Conservation (phyloP, 768 basidiomycete species). For the Lentinula boryana region DNA sequence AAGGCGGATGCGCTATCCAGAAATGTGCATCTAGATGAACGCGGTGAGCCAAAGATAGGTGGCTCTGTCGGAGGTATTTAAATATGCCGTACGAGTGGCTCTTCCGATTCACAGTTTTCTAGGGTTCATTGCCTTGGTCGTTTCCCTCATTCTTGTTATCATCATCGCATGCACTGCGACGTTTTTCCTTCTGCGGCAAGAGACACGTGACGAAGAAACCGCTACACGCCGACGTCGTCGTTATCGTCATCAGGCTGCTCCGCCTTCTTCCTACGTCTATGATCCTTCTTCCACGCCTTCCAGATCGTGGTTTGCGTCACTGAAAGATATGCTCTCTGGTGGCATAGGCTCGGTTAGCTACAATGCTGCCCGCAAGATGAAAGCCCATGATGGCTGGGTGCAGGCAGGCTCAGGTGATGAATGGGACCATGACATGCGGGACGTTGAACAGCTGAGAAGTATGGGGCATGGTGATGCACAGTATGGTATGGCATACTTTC, state of each 20-base stretch:
- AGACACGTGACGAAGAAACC: slow-evolving; percentile 17
- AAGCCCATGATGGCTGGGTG: slow-evolving; percentile 39
- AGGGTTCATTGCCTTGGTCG: slow-evolving; percentile 61
- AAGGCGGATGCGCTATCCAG: neutral
- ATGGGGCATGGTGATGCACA: slow-evolving; percentile 2
- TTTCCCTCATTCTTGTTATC: slow-evolving; percentile 49
- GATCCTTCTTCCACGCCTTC: neutral
- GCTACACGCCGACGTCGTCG: slow-evolving; percentile 13
- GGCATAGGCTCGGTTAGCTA: neutral
- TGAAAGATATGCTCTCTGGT: neutral
- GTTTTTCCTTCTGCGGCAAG: slow-evolving; percentile 48
- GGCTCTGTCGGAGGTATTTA: slow-evolving; percentile 43
- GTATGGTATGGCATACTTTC: neutral
- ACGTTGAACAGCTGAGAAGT: slow-evolving; percentile 5
- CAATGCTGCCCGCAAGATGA: slow-evolving; percentile 11
- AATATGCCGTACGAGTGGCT: slow-evolving; percentile 10
- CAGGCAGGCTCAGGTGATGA: slow-evolving; percentile 43
- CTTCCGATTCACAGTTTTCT: slow-evolving; percentile 4
- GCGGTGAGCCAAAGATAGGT: slow-evolving; percentile 33
- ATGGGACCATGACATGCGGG: slow-evolving; percentile 29
- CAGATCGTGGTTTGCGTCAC: neutral
- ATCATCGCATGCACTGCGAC: slow-evolving; percentile 46
- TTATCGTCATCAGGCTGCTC: slow-evolving; percentile 15
- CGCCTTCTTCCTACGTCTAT: slow-evolving; percentile 10
- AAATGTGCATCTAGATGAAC: neutral